Percentiles rank a stretch among this genome's conserved stretches.
These are phyloP conservation scores for Phyllosticta citriasiana DNA, from an alignment of 2,329 filamentous ascomycete species.

Conservation along the genomic window DNA sequence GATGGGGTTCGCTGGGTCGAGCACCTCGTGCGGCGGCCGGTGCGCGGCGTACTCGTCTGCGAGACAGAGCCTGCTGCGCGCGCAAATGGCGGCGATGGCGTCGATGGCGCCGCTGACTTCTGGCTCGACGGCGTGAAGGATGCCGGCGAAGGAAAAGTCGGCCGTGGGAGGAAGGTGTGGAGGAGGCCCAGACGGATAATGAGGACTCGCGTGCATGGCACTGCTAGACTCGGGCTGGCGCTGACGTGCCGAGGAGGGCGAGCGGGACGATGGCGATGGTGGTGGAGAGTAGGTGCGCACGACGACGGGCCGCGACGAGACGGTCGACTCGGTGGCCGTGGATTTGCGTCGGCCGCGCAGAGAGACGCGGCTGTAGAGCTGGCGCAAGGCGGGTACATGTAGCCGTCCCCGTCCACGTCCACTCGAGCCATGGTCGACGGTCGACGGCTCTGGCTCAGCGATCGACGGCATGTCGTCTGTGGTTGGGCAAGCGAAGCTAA, in stretches of 20 bases:
- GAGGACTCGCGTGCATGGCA: constrained; percentile 17
- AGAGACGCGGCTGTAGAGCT: constrained; percentile 5
- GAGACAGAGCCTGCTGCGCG: constrained; percentile 49
- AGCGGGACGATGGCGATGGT: background rate
- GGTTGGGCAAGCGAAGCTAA: constrained; percentile 1
- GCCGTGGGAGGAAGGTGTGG: constrained; percentile 35
- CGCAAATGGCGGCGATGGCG: constrained; percentile 54
- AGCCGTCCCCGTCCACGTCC: background rate
- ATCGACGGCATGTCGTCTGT: constrained; percentile 3
- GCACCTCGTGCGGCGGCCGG: constrained; percentile 50
- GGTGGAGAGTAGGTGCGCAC: constrained; percentile 30
- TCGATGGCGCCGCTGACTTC: constrained; percentile 50
- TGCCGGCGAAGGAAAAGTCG: constrained; percentile 47
- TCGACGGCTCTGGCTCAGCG: background rate
- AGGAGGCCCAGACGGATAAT: background rate
- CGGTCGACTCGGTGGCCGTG: constrained; percentile 26
- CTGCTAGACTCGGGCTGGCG: constrained; percentile 2
- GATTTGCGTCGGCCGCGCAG: constrained; percentile 20
- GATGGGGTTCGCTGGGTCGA: constrained; percentile 17
- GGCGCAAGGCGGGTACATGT: constrained; percentile 8
- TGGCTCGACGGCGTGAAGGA: constrained; percentile 46
- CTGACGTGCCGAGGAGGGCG: background rate
- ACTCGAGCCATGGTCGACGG: background rate
- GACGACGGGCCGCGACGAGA: constrained; percentile 35
- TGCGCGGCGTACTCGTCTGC: constrained; percentile 55